Evolutionary conservation across 805 yeast genomes (phyloP).

Genomic region (Starmerella apicola): DNA sequence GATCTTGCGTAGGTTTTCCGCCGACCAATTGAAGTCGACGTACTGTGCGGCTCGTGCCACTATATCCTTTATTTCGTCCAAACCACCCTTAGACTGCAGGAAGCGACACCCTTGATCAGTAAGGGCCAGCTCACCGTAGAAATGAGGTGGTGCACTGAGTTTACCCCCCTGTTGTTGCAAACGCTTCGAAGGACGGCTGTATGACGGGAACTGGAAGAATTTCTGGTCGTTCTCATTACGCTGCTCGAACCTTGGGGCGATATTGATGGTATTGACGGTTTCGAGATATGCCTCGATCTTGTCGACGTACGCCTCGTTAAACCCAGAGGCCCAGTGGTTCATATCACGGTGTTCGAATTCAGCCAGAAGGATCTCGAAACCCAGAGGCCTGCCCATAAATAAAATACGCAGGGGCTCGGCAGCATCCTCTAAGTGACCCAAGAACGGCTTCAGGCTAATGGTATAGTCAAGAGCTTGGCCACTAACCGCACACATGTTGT

Average conservation of each 20-base stretch:
- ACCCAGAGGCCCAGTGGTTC: slow-evolving; percentile 47
- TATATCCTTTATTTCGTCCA: slow-evolving; percentile 20
- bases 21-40: neutral
- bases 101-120: slow-evolving; percentile 68
- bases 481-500: slow-evolving; percentile 37
- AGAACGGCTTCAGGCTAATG: slow-evolving; percentile 43
- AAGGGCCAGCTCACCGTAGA: slow-evolving; percentile 66
- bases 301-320: slow-evolving; percentile 25
- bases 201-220: slow-evolving; percentile 12
- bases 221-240: neutral
- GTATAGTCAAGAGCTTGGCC: slow-evolving; percentile 38
- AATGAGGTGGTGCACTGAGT: slow-evolving; percentile 41
- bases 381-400: slow-evolving; percentile 52
- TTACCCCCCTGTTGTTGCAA: slow-evolving; percentile 1
- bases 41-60: slow-evolving; percentile 6
- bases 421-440: slow-evolving; percentile 40
- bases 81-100: slow-evolving; percentile 38
- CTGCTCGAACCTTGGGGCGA: neutral
- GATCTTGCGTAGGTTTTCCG: slow-evolving; percentile 33
- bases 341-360: slow-evolving; percentile 50
- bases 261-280: slow-evolving; percentile 1
- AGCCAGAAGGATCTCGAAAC: slow-evolving; percentile 48
- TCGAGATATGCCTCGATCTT: slow-evolving; percentile 27
- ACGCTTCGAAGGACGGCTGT: slow-evolving; percentile 11
- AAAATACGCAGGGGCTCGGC: slow-evolving; percentile 49